Percentiles rank a stretch among this genome's conserved stretches.
Conservation (phyloP, 441 rosid genomes). For the Syzygium syzygioides region DNA sequence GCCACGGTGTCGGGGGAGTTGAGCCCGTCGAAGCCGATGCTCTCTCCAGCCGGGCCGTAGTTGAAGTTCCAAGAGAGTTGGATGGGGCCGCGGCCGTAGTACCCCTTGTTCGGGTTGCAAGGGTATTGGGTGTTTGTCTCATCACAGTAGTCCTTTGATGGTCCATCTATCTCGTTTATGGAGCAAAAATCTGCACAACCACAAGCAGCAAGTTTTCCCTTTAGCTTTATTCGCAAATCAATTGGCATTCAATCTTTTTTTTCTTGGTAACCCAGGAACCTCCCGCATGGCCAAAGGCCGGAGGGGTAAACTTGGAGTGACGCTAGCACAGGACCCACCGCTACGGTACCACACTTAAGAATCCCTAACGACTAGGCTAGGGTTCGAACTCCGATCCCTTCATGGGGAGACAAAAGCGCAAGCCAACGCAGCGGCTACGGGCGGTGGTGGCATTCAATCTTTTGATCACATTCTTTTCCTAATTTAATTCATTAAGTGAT, state of each 20-base stretch:
- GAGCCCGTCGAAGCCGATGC: conserved; percentile 12
- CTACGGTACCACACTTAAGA: too few species aligned
- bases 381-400: too few species aligned
- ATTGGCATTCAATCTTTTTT: neutral
- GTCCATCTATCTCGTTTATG: conserved; percentile 18
- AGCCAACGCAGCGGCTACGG: too few species aligned
- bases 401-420: too few species aligned
- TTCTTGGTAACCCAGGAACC: too few species aligned
- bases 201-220: neutral
- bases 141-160: conserved; percentile 15
- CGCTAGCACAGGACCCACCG: too few species aligned
- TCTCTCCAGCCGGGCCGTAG: conserved; percentile 37
- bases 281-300: too few species aligned
- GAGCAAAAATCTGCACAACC: conserved; percentile 16
- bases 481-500: neutral
- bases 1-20: conserved; percentile 9
- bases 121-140: conserved; percentile 8
- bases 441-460: neutral
- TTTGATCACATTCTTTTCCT: neutral
- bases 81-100: conserved; percentile 39
- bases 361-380: too few species aligned
- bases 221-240: neutral
- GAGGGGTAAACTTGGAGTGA: too few species aligned
- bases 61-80: conserved; percentile 43
- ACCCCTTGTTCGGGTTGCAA: conserved; percentile 13